A percentile compares a stretch with the other conserved stretches of the same genome.
Conservation (phyloP, 1,284 basidiomycete species). For the Fomes fomentarius region DNA sequence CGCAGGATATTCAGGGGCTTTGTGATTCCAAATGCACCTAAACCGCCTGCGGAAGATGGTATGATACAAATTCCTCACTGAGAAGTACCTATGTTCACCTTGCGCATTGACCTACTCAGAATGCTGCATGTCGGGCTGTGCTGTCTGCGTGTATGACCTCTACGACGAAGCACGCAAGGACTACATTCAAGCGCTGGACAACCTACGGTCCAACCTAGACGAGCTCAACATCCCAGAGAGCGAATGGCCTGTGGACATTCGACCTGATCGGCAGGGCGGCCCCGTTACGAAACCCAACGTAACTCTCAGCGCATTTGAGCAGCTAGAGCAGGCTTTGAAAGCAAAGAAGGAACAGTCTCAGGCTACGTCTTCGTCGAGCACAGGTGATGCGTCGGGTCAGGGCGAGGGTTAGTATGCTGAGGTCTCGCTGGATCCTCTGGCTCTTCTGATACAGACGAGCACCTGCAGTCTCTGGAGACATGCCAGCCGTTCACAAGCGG, state of each 20-base stretch:
- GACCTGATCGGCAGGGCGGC: constrained; percentile 10
- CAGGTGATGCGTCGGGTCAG: neutral
- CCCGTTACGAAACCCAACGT: constrained; percentile 38
- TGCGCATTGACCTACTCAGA: constrained; percentile 49
- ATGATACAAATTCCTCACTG: constrained; percentile 22
- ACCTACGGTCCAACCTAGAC: constrained; percentile 54
- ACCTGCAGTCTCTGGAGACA: constrained; percentile 5
- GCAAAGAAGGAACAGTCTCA: constrained; percentile 42
- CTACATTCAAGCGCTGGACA: constrained; percentile 60
- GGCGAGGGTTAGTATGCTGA: constrained; percentile 40
- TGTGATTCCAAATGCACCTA: constrained; percentile 60
- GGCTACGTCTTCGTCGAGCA: constrained; percentile 28
- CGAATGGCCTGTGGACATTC: constrained; percentile 67
- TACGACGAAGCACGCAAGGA: constrained; percentile 78
- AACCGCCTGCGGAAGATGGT: constrained; percentile 68
- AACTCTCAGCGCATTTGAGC: constrained; percentile 62
- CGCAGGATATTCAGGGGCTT: constrained; percentile 53
- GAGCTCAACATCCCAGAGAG: constrained; percentile 52
- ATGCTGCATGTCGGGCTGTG: constrained; percentile 93
- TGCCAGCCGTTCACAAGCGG: constrained; percentile 3
- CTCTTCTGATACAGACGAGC: constrained; percentile 10
- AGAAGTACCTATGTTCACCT: neutral
- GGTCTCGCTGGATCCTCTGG: neutral
- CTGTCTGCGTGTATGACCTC: constrained; percentile 86
- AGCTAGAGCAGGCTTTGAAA: constrained; percentile 60